Evolutionary conservation across 192 early-diverging fungal genomes (phyloP).

Genomic region (Coemansia aciculifera): DNA sequence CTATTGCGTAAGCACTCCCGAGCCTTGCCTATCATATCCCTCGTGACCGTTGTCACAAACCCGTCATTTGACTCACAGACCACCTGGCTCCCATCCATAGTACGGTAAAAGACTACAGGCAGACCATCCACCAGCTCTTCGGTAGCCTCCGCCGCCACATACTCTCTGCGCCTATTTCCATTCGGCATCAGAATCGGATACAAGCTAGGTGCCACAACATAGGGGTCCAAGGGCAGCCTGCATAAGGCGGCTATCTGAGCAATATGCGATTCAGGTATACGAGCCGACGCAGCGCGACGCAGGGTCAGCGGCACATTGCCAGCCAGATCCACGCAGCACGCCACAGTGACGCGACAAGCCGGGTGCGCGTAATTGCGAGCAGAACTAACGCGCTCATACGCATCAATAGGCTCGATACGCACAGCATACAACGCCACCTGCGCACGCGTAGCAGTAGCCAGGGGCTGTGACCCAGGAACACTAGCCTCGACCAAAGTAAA

Average conservation of each 20-base stretch:
- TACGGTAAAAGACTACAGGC: constrained; percentile 15
- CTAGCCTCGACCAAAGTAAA: constrained; percentile 49
- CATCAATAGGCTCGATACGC: constrained; percentile 48
- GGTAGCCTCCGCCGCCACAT: constrained; percentile 14
- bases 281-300: constrained; percentile 34
- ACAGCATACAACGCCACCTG: constrained; percentile 32
- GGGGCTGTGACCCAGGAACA: constrained; percentile 49
- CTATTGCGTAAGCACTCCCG: constrained; percentile 37
- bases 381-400: constrained; percentile 35
- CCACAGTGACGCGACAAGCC: constrained; percentile 42
- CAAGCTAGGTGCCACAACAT: background rate
- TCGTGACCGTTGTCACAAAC: background rate
- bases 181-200: background rate
- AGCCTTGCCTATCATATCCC: background rate
- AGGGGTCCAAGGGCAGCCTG: background rate
- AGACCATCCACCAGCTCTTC: constrained; percentile 27
- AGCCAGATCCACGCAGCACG: constrained; percentile 36
- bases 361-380: constrained; percentile 19
- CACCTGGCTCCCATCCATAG: constrained; percentile 16
- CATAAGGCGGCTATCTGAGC: constrained; percentile 12
- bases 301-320: constrained; percentile 45
- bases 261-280: constrained; percentile 23
- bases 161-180: constrained; percentile 1
- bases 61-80: background rate
- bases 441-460: constrained; percentile 26